These are phyloP conservation scores for Monotropa hypopitys DNA, from an alignment of 179 eudicot species.

Conservation along the genomic window DNA sequence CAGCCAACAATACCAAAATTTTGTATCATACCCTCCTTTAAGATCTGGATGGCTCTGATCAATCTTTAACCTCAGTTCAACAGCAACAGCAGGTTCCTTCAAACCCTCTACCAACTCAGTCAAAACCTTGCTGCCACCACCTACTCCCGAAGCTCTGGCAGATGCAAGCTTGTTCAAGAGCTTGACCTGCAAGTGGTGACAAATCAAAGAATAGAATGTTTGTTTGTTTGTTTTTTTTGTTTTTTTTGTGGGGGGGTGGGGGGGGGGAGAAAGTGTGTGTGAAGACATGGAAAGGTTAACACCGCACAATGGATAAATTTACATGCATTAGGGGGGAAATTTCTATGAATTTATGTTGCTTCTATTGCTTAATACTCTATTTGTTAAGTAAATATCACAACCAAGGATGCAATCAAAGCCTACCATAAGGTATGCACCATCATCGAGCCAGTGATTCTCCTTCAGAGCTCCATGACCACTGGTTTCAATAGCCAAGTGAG, in stretches of 20 bases:
- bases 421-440: conserved; percentile 99
- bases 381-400: not conserved
- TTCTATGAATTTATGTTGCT: not conserved
- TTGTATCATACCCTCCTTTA: conserved; percentile 68
- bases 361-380: not conserved
- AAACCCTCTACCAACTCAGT: conserved; percentile 77
- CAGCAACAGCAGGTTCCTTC: conserved; percentile 67
- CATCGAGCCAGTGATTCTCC: conserved; percentile 99
- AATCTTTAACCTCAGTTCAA: conserved; percentile 78
- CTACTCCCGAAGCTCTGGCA: conserved; percentile 62
- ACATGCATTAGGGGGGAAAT: not conserved
- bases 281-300: not conserved
- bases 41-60: conserved; percentile 74
- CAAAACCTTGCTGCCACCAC: conserved; percentile 81
- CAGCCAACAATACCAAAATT: not conserved
- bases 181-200: conserved; percentile 52
- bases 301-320: not conserved
- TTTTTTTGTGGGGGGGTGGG: too few species aligned
- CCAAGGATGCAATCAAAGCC: not conserved
- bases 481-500: conserved; percentile 96
- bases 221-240: not conserved
- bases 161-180: conserved; percentile 92
- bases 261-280: not conserved
- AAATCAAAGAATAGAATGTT: not conserved
- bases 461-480: conserved; percentile 99